phyloP scores from a whole-genome alignment of 305 asterid genomes.

The Solanum hybrid region DNA sequence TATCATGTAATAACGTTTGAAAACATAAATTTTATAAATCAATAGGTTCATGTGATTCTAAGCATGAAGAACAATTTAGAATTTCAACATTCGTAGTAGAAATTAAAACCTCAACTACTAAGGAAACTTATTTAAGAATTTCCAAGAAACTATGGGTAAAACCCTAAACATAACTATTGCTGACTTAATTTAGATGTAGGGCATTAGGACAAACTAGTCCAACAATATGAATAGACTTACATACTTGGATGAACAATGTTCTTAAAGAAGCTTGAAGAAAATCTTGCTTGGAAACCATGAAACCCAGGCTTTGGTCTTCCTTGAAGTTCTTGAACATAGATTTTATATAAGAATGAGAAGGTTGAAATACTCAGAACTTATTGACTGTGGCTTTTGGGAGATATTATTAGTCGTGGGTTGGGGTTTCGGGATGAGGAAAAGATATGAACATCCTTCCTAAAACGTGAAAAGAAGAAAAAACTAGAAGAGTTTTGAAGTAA shows the following conservation, averaged over 20 bases:
- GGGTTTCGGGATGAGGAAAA: not conserved
- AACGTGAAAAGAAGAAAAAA: too few species aligned
- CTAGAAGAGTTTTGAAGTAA: too few species aligned
- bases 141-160: not conserved
- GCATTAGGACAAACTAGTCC: not conserved
- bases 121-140: not conserved
- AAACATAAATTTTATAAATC: too few species aligned
- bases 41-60: not conserved
- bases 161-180: not conserved
- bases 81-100: not conserved
- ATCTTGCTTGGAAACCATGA: not conserved
- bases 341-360: not conserved
- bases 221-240: not conserved
- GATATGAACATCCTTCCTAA: not conserved
- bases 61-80: not conserved
- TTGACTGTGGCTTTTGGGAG: not conserved
- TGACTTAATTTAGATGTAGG: not conserved
- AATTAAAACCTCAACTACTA: not conserved
- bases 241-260: not conserved
- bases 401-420: not conserved
- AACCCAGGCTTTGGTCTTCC: not conserved
- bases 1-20: not conserved
- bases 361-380: not conserved
- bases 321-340: not conserved
- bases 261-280: not conserved